A percentile compares a stretch with the other conserved stretches of the same genome.
phyloP scores from a whole-genome alignment of 1,284 basidiomycete species.

The Xerocomus nothofagi region DNA sequence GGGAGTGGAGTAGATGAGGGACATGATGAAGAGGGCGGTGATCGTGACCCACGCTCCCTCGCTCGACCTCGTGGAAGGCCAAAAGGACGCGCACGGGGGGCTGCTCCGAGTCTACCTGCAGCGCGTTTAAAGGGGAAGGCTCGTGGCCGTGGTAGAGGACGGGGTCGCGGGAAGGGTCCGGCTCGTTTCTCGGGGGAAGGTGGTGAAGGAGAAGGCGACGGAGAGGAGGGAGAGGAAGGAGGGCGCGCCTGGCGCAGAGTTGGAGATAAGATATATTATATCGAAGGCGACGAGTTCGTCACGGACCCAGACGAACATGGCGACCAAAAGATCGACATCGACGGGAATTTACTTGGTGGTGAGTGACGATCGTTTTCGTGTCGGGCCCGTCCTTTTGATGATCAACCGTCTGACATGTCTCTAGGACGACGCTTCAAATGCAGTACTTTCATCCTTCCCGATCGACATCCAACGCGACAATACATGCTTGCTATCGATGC shows the following conservation, averaged over 20 bases:
- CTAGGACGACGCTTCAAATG: constrained; percentile 87
- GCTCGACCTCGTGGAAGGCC: constrained; percentile 35
- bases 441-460: constrained; percentile 80
- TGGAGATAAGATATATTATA: constrained; percentile 72
- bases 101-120: constrained; percentile 24
- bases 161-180: constrained; percentile 37
- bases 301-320: constrained; percentile 85
- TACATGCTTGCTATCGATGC: constrained; percentile 99
- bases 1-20: constrained; percentile 25
- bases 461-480: constrained; percentile 77
- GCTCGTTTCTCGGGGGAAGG: constrained; percentile 51
- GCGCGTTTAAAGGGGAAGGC: constrained; percentile 41
- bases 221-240: constrained; percentile 45
- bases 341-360: constrained; percentile 87
- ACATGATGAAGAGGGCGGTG: constrained; percentile 28
- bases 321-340: constrained; percentile 86
- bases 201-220: constrained; percentile 50
- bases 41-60: constrained; percentile 17
- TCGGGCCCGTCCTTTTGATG: background rate
- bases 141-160: constrained; percentile 40
- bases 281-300: constrained; percentile 87
- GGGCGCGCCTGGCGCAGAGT: constrained; percentile 73
- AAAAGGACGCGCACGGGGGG: constrained; percentile 32
- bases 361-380: constrained; percentile 28
- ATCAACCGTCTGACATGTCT: constrained; percentile 2